phyloP scores from a whole-genome alignment of 257 asterid genomes.

The Fraxinus cuspidata region DNA sequence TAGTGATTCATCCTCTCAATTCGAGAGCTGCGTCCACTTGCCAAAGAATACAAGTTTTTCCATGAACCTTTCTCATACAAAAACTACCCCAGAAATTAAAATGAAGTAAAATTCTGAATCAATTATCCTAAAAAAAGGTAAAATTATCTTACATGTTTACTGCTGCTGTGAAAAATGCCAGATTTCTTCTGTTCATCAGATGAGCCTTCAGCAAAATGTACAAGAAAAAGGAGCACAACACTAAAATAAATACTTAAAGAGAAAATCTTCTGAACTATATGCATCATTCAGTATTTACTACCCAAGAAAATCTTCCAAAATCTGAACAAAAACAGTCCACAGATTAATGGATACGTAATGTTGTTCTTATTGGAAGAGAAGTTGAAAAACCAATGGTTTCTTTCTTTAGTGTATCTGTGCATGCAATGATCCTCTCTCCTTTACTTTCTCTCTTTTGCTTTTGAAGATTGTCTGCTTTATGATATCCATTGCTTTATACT shows the following conservation, averaged over 20 bases:
- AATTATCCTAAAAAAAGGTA: not conserved
- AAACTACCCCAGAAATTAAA: not conserved
- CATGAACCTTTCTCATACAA: too few relatives aligned
- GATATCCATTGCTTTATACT: not conserved
- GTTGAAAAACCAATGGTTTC: not conserved
- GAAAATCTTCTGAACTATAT: conserved; percentile 8
- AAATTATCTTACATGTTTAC: conserved; percentile 20
- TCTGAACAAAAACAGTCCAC: too few relatives aligned
- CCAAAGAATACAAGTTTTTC: not conserved
- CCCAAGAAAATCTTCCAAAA: not conserved
- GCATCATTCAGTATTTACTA: conserved; percentile 23
- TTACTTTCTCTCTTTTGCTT: conserved; percentile 9
- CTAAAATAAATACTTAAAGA: conserved; percentile 18
- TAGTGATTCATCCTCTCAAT: too few relatives aligned
- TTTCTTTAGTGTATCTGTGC: conserved; percentile 9
- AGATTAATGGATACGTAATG: not conserved
- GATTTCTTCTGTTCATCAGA: conserved; percentile 21
- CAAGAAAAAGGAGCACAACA: conserved; percentile 11
- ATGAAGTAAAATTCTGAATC: not conserved
- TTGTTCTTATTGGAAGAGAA: not conserved
- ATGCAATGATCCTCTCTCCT: conserved; percentile 37
- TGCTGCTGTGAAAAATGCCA: not conserved
- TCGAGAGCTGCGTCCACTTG: not conserved
- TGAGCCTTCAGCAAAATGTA: conserved; percentile 30
- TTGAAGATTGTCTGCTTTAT: conserved; percentile 24